A percentile compares a stretch with the other conserved stretches of the same genome.
phyloP scores from a whole-genome alignment of 225 moss, liverwort and hornwort genomes.

The Sphagnum contortum region DNA sequence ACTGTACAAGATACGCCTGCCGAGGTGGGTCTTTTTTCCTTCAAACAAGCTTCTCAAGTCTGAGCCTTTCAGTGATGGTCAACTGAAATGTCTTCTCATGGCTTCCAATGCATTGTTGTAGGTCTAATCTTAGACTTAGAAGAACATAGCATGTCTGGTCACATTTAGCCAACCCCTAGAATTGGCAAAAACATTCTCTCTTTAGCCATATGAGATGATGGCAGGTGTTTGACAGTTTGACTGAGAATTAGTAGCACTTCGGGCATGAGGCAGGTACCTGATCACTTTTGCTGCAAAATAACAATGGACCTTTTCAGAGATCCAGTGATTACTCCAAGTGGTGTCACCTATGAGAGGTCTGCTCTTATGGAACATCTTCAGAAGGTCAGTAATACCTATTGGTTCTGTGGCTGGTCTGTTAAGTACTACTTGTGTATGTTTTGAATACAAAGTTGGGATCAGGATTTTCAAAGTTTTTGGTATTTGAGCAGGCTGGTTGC shows the following conservation, averaged over 20 bases:
- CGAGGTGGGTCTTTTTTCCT: slow-evolving; percentile 25
- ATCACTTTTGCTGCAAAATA: slow-evolving; percentile 89
- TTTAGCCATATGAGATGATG: too few relatives aligned
- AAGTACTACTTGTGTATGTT: too few relatives aligned
- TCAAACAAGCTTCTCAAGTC: neutral
- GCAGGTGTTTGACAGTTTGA: neutral
- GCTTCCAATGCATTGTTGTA: too few relatives aligned
- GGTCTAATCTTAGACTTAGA: too few relatives aligned
- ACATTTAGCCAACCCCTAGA: too few relatives aligned
- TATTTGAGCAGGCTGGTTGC: neutral
- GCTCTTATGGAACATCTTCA: slow-evolving; percentile 73
- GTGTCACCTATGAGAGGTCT: slow-evolving; percentile 86
- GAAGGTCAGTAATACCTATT: slow-evolving; percentile 32
- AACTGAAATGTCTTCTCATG: too few relatives aligned
- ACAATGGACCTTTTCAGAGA: slow-evolving; percentile 95
- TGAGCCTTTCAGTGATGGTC: too few relatives aligned
- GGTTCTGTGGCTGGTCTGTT: neutral
- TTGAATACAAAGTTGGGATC: too few relatives aligned
- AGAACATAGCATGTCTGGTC: too few relatives aligned
- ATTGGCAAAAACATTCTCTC: too few relatives aligned
- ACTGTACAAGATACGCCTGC: slow-evolving; percentile 43
- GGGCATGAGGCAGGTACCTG: slow-evolving; percentile 56
- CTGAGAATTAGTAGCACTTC: neutral
- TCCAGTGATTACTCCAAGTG: slow-evolving; percentile 86
- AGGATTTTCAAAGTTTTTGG: too few relatives aligned